phyloP scores from a whole-genome alignment of 257 asterid genomes.

The Solanum microdontum region DNA sequence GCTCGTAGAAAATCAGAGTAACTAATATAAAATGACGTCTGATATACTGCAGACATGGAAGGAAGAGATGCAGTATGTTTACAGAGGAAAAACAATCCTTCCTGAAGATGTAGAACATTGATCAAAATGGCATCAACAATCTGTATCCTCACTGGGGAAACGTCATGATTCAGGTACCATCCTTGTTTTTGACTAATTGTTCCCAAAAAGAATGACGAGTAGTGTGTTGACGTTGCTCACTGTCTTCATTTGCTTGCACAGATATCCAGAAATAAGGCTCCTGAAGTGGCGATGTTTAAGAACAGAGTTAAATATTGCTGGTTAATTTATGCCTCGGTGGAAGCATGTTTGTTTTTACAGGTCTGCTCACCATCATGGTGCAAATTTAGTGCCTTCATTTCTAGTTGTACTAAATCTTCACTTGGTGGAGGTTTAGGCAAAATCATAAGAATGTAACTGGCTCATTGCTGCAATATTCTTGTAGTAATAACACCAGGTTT shows the following conservation, averaged over 20 bases:
- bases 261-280: neutral
- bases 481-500: neutral
- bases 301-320: neutral
- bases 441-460: neutral
- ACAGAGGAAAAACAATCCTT: slow-evolving; percentile 52
- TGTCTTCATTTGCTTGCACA: neutral
- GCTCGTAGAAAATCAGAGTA: neutral
- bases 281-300: neutral
- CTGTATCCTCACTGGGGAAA: neutral
- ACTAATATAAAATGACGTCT: neutral
- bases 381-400: neutral
- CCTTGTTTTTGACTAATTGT: neutral
- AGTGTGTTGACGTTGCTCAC: neutral
- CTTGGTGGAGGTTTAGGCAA: neutral
- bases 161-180: neutral
- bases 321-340: neutral
- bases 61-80: slow-evolving; percentile 78
- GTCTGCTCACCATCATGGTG: neutral
- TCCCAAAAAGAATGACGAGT: neutral
- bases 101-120: slow-evolving; percentile 60
- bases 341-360: neutral
- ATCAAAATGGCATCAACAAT: neutral
- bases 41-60: slow-evolving; percentile 62
- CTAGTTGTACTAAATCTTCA: neutral
- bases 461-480: neutral